Conservation (phyloP, 768 basidiomycete species). For the Russula brevipes region DNA sequence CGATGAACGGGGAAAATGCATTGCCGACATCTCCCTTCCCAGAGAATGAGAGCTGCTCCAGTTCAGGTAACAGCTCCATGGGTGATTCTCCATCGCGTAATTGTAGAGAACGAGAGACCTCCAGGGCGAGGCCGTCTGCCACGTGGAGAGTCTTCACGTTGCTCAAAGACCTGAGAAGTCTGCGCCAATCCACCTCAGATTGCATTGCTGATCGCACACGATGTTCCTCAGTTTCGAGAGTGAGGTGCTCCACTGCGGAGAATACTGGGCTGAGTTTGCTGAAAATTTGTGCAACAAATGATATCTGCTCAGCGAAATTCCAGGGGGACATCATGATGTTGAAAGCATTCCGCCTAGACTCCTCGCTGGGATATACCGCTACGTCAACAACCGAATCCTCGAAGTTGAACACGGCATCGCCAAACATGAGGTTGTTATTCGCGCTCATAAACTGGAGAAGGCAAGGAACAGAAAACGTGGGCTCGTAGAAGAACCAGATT, state of each 20-base stretch:
- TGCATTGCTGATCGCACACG: neutral
- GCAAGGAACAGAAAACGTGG: neutral
- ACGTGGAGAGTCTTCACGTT: neutral
- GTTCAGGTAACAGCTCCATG: neutral
- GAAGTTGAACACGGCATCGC: neutral
- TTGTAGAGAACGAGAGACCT: neutral
- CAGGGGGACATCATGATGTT: too few species aligned
- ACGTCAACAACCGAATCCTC: too few species aligned
- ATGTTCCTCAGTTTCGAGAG: neutral
- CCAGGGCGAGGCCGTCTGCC: neutral
- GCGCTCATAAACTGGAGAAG: neutral
- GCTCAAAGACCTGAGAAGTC: neutral
- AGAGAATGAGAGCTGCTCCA: too few species aligned
- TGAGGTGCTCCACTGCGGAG: neutral
- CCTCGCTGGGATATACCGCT: too few species aligned
- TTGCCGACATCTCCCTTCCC: too few species aligned
- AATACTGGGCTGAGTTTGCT: neutral
- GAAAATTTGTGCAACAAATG: neutral
- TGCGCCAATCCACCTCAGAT: neutral
- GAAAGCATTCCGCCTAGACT: too few species aligned
- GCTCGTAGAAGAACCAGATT: neutral
- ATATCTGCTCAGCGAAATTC: neutral
- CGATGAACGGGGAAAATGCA: too few species aligned
- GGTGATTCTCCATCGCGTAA: neutral
- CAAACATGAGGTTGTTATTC: neutral